Conservation (phyloP, 306 rosid genomes). For the Medicago lupulina region DNA sequence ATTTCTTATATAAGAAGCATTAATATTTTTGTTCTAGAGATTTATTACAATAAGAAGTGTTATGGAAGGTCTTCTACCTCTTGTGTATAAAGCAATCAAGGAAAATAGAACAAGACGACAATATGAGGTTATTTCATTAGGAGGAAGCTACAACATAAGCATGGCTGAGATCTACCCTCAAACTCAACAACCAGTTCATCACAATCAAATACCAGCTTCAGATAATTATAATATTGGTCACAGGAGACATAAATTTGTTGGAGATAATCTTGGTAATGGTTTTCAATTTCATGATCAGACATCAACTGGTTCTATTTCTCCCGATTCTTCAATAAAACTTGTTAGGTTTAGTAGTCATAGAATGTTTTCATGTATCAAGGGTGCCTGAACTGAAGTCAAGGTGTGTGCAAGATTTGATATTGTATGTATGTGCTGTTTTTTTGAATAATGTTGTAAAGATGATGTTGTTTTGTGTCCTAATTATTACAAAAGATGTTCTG, state of each 20-base stretch:
- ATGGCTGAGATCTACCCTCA: conserved; percentile 48
- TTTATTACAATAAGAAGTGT: neutral
- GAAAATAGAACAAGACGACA: conserved; percentile 43
- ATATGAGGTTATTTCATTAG: conserved; percentile 48
- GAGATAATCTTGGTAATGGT: conserved; percentile 16
- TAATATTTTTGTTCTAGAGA: neutral
- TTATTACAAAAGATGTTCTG: neutral
- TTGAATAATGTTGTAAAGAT: neutral
- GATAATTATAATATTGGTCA: conserved; percentile 25
- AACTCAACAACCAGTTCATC: too few relatives aligned
- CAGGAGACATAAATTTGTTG: conserved; percentile 43
- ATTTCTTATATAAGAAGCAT: neutral
- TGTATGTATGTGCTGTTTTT: neutral
- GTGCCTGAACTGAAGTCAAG: conserved; percentile 35
- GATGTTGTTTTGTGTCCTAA: neutral
- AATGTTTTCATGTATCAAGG: conserved; percentile 52
- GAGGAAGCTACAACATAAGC: conserved; percentile 31
- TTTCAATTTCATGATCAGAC: conserved; percentile 6
- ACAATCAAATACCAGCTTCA: neutral
- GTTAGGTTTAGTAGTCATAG: conserved; percentile 47
- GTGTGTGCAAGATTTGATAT: neutral
- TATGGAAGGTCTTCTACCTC: conserved; percentile 59
- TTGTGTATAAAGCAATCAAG: conserved; percentile 51
- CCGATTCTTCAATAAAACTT: conserved; percentile 39
- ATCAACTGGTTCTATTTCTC: neutral